Conservation (phyloP, 2,329 filamentous ascomycete genomes). For the Paecilomyces dactylethromorphus region DNA sequence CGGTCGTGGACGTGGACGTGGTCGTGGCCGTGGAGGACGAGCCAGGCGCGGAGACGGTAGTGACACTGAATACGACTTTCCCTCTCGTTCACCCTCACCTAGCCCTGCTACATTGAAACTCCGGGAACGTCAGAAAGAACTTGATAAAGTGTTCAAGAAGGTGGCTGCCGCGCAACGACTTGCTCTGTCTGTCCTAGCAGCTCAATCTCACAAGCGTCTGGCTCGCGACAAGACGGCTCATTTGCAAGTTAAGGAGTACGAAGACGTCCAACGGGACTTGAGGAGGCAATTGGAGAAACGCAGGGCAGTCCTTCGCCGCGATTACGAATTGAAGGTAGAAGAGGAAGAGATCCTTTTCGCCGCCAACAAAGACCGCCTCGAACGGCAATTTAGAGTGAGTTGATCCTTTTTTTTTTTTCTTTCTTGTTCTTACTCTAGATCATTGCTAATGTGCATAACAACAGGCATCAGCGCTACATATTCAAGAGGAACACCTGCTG, state of each 20-base stretch:
- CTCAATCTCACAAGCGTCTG: conserved; percentile 31
- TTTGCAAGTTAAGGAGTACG: conserved; percentile 31
- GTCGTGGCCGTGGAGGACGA: conserved; percentile 15
- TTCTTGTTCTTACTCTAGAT: conserved; percentile 1
- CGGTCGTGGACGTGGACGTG: conserved; percentile 6
- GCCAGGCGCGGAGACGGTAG: conserved; percentile 24
- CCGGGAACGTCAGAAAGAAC: conserved; percentile 34
- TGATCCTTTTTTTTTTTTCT: not conserved
- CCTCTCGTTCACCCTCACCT: conserved; percentile 26
- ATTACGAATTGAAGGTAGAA: conserved; percentile 27
- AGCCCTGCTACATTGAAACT: conserved; percentile 30
- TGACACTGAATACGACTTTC: conserved; percentile 20
- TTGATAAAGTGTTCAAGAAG: conserved; percentile 35
- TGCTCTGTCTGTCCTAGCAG: conserved; percentile 33
- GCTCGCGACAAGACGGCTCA: conserved; percentile 36
- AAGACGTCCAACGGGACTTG: conserved; percentile 27
- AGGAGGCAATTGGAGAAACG: conserved; percentile 18
- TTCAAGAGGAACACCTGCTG: conserved; percentile 31
- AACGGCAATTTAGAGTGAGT: conserved; percentile 25
- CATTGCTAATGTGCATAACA: conserved; percentile 1
- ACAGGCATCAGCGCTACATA: conserved; percentile 20
- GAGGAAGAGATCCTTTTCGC: conserved; percentile 21
- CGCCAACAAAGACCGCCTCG: conserved; percentile 25
- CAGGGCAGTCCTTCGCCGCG: conserved; percentile 20
- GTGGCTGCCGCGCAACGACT: conserved; percentile 35